These are phyloP conservation scores for Didymella lethalis DNA, from an alignment of 2,329 filamentous ascomycete species.

Conservation along the genomic window DNA sequence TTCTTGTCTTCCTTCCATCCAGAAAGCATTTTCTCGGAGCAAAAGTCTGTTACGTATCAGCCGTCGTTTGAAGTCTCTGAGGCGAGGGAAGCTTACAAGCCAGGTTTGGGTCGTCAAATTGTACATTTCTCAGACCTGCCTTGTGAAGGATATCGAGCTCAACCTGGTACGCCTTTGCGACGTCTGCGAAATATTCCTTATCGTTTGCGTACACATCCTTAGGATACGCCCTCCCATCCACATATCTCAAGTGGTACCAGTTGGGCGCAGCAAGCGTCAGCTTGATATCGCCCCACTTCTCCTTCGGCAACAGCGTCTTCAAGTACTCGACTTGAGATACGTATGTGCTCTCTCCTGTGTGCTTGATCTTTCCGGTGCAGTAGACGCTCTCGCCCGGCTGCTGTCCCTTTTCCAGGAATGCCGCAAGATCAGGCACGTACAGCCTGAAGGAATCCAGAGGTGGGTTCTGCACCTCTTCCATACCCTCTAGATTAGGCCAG, in stretches of 20 bases:
- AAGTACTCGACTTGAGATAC: conserved; percentile 65
- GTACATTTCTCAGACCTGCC: conserved; percentile 54
- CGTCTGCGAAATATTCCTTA: conserved; percentile 54
- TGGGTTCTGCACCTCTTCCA: conserved; percentile 59
- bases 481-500: conserved; percentile 60
- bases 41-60: conserved; percentile 33
- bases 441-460: conserved; percentile 61
- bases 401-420: conserved; percentile 64
- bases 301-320: conserved; percentile 63
- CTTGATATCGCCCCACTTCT: conserved; percentile 69
- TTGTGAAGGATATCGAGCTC: conserved; percentile 56
- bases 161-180: conserved; percentile 54
- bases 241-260: conserved; percentile 71
- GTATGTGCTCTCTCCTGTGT: conserved; percentile 62
- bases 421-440: conserved; percentile 67
- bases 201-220: conserved; percentile 53
- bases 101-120: conserved; percentile 56
- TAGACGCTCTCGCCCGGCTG: conserved; percentile 64
- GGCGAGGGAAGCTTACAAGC: conserved; percentile 39
- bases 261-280: conserved; percentile 70
- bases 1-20: conserved; percentile 63
- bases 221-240: conserved; percentile 57
- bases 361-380: conserved; percentile 64
- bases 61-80: neutral
- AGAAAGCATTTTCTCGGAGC: conserved; percentile 45